These are phyloP conservation scores for Mycena chlorophos DNA, from an alignment of 768 basidiomycete species.

Conservation along the genomic window DNA sequence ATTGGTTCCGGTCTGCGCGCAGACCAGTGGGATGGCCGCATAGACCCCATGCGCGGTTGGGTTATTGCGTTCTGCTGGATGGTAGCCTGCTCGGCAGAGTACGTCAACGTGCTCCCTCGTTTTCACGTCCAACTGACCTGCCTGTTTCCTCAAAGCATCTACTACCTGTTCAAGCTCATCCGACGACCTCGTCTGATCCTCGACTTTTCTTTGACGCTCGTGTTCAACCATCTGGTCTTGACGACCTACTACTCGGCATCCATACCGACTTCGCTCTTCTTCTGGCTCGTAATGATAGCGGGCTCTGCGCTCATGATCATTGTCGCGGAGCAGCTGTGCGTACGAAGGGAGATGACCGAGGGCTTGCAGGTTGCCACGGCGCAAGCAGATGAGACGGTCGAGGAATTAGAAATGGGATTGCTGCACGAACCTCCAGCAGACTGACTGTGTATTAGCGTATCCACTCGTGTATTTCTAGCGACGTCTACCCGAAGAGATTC, in stretches of 20 bases:
- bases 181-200: slow-evolving; percentile 91
- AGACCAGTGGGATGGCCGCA: slow-evolving; percentile 63
- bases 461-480: not conserved
- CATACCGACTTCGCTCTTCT: slow-evolving; percentile 88
- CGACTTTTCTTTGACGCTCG: slow-evolving; percentile 88
- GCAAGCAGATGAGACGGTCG: slow-evolving; percentile 54
- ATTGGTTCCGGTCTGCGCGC: slow-evolving; percentile 60
- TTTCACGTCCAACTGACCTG: not conserved
- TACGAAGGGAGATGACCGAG: slow-evolving; percentile 86
- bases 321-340: slow-evolving; percentile 88
- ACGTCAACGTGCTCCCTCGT: slow-evolving; percentile 36
- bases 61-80: slow-evolving; percentile 88
- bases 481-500: no score
- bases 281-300: slow-evolving; percentile 78
- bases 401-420: slow-evolving; percentile 59
- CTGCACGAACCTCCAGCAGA: slow-evolving; percentile 29
- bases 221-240: slow-evolving; percentile 89
- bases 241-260: slow-evolving; percentile 89
- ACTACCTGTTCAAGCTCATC: slow-evolving; percentile 84
- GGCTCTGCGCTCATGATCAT: slow-evolving; percentile 76
- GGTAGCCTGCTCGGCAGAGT: slow-evolving; percentile 82
- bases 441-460: not conserved
- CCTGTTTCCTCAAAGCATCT: slow-evolving; percentile 44
- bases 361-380: slow-evolving; percentile 60
- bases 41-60: slow-evolving; percentile 86